Evolutionary conservation across 441 rosid genomes (phyloP), one percentile per base, ranked within the genome.

Genomic region (Viola pubescens): DNA sequence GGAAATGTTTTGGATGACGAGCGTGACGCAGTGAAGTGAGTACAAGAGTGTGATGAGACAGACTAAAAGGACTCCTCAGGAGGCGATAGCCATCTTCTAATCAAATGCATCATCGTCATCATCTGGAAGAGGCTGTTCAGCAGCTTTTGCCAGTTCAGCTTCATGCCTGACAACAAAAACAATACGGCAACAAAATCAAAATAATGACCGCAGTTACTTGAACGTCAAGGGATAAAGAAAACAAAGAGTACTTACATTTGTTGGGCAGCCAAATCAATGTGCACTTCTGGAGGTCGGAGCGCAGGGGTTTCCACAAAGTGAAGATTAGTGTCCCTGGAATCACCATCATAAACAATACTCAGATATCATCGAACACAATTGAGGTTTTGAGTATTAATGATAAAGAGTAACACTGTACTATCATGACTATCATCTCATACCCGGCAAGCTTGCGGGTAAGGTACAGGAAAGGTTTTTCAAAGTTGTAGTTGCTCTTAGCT

Each of bases 361-460:
- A 43, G 10, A 9, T 46, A 12, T 46, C 11, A 46, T 6, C 4
- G 49, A 6, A 46, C 9, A 9, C 49, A 46, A 1, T 9, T 12
- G 4, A 9, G 4, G 49, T 4, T 5, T 26, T 26, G 34, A 26
- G 34, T 4, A 9, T 46, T 8, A 6, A 9, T 3, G 4, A 46
- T 4, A 9, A 46, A 9, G 4, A 12, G 2, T 46, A 4, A 46
- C 4, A 46, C 9, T 4, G n/a, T 46, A 6, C n/a, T 12, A 46
- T 6, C 10, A 10, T 6, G n/a, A 4, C 53, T 14, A 19, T 26
- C 34, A 26, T 26, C 34, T 26, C 56, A 41, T 81, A 82, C 88
- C 97, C 97, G 0, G 92, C 88, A 56, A 89, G 92, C 52, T 89
- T 89, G 38, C 95, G 70, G 11, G 97, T 92, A 9, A 89, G 97